Evolutionary conservation across 352 stramenopile genomes (phyloP).

Genomic region (Pilasporangium apinafurcum): DNA sequence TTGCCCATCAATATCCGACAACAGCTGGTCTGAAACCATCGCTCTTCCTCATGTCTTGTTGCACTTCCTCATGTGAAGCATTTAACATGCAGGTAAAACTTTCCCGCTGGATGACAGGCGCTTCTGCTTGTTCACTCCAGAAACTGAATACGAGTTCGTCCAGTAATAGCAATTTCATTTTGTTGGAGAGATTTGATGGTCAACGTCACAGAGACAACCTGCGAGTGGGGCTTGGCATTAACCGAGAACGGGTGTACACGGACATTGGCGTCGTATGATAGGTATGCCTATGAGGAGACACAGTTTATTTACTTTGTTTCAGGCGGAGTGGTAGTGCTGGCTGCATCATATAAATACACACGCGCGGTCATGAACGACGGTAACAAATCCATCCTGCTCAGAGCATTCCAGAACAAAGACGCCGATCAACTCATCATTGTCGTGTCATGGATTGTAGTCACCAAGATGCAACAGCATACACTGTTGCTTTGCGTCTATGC

Average conservation of each 20-base stretch:
- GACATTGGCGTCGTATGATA: conserved; percentile 20
- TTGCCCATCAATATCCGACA: too few species aligned
- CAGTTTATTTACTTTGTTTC: conserved; percentile 26
- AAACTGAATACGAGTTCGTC: too few species aligned
- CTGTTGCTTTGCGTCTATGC: conserved; percentile 31
- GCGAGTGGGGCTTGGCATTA: conserved; percentile 19
- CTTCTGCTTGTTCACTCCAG: too few species aligned
- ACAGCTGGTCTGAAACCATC: too few species aligned
- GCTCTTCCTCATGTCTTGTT: too few species aligned
- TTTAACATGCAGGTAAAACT: too few species aligned
- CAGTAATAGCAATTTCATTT: too few species aligned
- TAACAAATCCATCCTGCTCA: too few species aligned
- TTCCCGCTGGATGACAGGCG: too few species aligned
- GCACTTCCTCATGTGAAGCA: too few species aligned
- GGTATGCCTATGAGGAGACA: conserved; percentile 15
- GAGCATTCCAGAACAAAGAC: too few species aligned
- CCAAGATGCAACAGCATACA: conserved; percentile 27
- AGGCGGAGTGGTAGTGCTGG: conserved; percentile 12
- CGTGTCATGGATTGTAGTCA: background rate
- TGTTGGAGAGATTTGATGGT: too few species aligned
- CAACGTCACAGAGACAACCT: conserved; percentile 23
- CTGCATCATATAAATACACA: conserved; percentile 20
- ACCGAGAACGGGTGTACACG: conserved; percentile 15
- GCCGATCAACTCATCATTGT: background rate
- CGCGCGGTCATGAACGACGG: conserved; percentile 17